A percentile compares a stretch with the other conserved stretches of the same genome.
Evolutionary conservation across 1,284 basidiomycete species (phyloP).

Genomic region (Malassezia sp.): DNA sequence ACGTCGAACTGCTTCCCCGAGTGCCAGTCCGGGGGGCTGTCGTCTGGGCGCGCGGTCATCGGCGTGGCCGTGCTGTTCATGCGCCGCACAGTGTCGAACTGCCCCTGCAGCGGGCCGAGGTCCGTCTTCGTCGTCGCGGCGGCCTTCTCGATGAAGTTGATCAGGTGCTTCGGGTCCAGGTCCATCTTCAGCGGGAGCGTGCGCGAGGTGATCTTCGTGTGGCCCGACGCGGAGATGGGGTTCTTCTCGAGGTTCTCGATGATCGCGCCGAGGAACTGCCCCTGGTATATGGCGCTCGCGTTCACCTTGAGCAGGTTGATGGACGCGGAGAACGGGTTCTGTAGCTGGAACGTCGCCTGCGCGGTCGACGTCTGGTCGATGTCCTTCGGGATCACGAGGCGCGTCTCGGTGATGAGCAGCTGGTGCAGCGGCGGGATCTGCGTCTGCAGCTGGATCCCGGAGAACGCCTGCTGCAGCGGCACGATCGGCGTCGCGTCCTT

Average conservation of each 20-base stretch:
- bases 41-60: conserved; percentile 51
- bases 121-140: conserved; percentile 55
- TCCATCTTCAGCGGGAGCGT: conserved; percentile 58
- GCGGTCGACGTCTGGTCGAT: conserved; percentile 36
- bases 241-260: conserved; percentile 52
- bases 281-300: conserved; percentile 53
- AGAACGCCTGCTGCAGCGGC: conserved; percentile 59
- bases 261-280: conserved; percentile 48
- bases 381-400: conserved; percentile 42
- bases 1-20: conserved; percentile 50
- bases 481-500: conserved; percentile 56
- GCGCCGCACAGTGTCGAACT: conserved; percentile 55
- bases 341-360: conserved; percentile 47
- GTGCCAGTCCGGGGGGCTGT: conserved; percentile 51
- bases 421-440: conserved; percentile 59
- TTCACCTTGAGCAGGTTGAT: conserved; percentile 58
- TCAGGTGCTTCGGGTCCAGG: conserved; percentile 56
- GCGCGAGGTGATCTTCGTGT: conserved; percentile 56
- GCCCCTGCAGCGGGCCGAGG: conserved; percentile 56
- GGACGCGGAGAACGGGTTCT: conserved; percentile 65
- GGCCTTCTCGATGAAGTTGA: conserved; percentile 54
- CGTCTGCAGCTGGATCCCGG: conserved; percentile 56
- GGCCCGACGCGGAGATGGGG: conserved; percentile 57
- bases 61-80: conserved; percentile 57
- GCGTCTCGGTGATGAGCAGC: conserved; percentile 53